Base-by-base conservation (phyloP, 768 basidiomycete genomes). In the Coprinopsis marcescibilis region DNA sequence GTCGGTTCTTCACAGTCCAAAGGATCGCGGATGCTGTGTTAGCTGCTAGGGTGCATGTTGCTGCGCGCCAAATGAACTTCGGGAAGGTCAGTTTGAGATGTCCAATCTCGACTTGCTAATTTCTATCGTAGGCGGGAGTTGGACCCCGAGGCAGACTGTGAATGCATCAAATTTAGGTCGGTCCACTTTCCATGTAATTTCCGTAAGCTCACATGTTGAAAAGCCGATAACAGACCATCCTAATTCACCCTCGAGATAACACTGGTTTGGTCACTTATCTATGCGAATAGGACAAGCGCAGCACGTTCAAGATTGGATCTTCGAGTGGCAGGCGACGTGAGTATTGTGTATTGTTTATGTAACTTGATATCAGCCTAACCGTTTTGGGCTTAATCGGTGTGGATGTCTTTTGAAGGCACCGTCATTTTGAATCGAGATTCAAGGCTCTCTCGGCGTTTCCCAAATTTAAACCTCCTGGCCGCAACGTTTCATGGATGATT, bases 381-480 rank as follows among this genome's bases (percentile, higher is more conserved):
- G 64, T 67, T 70, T 60, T 58, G 64, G 38, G 70, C 50, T 56
- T 55, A 57, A 54, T 54, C 57, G 24, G 25, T 55, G 63, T 62
- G 59, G 62, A 60, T 60, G 63, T 60, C 53, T 51, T 53, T 58
- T 43, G 62, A 64, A 68, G 64, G 68, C 64, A 71, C 65, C 55
- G 55, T 59, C 61, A 70, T 69, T 66, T 65, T 51, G 51, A 66
- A 67, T 70, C 62, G 63, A 57, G 48, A 49, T 27, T 49, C 54
- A 52, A n/a, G 54, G 52, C 50, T 51, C 60, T 57, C 60, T 57
- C 58, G 57, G 54, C 56, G 43, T 53, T 51, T 56, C 65, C 67
- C 60, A 64, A 68, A 60, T 34, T 43, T 62, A 64, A 44, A 34
- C 38, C 35, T 41, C 8, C 19, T 17, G 52, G 53, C 58, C 48